Conservation (phyloP, 208 protist genomes). For the Trypanosoma brucei region DNA sequence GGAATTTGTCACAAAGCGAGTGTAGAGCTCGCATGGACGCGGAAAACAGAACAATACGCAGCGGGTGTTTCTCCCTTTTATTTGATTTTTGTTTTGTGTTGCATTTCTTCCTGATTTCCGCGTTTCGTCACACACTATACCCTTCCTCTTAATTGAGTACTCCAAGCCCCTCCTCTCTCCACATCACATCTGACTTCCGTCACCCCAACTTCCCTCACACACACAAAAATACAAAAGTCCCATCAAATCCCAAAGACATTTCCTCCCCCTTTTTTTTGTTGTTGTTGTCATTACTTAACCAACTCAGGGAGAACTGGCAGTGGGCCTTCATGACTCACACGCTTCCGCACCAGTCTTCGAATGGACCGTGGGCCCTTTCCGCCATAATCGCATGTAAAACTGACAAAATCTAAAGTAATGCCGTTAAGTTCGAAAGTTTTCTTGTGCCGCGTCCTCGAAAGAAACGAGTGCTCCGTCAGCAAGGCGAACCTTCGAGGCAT, state of each 20-base stretch:
- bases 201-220: too few relatives aligned
- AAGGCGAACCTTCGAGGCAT: slow-evolving; percentile 60
- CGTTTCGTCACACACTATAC: not conserved
- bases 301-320: slow-evolving; percentile 19
- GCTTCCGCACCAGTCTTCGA: slow-evolving; percentile 51
- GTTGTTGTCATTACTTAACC: slow-evolving; percentile 9
- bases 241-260: too few relatives aligned
- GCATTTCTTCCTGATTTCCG: too few relatives aligned
- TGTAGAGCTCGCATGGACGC: too few relatives aligned
- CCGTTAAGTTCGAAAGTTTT: slow-evolving; percentile 48
- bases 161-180: too few relatives aligned
- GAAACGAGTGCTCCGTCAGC: slow-evolving; percentile 66
- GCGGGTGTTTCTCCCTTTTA: too few relatives aligned
- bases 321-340: slow-evolving; percentile 51
- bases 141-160: not conserved
- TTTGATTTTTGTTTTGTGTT: too few relatives aligned
- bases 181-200: too few relatives aligned
- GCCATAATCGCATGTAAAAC: slow-evolving; percentile 63
- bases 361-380: slow-evolving; percentile 75
- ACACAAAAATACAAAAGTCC: too few relatives aligned
- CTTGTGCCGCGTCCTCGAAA: slow-evolving; percentile 42
- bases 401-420: slow-evolving; percentile 41
- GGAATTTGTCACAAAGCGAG: too few relatives aligned
- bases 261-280: too few relatives aligned
- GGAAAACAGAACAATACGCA: too few relatives aligned